Evolutionary conservation across 2,329 filamentous ascomycete genomes (phyloP), one percentile per base, ranked within the genome.

Genomic region (Cryphonectria nitschkei): DNA sequence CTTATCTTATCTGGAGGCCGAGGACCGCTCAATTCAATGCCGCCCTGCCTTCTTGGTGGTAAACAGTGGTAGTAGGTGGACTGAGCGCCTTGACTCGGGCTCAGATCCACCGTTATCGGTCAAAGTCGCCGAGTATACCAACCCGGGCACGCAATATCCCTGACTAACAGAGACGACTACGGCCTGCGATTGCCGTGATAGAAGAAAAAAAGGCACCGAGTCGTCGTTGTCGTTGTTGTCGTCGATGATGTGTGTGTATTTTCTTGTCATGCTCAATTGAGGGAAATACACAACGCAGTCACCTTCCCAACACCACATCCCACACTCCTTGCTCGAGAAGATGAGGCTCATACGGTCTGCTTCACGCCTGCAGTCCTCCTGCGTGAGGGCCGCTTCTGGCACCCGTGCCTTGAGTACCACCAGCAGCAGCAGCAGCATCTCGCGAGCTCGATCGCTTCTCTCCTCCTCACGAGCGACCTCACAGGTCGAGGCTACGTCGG

Each of bases 331-430:
- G 8, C 43, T 32, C 65, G 65, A 16, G 34, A 68, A 16, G 16
- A 72, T 72, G 70, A 72, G 67, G 61, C 62, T 68, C 54, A 65
- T 62, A 62, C 41, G 61, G 41, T 54, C 65, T 61, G 43, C 63
- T n/a, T 19, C 66, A n/a, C 39, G 58, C 50, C 70, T 66, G 34
- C 68, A 70, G 32, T 61, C 58, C 61, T 43, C 58, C 46, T 43
- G 70, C 60, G 65, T 65, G n/a, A 34, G 68, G 60, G 50, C 34
- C 26, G 37, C 34, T 11, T 41, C 50, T 34, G 52, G 50, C 54
- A 37, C 65, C 34, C 37, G 39, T 41, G n/a, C 60, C 63, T 34
- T 50, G 63, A 63, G 54, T n/a, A 62, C 52, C 61, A 22, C 16
- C 43, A 46, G 43, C 43, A 62, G 60, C 61, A 22, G 43, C 43